Conservation (phyloP, 2,329 filamentous ascomycete genomes). For the Hypoxylon sp. region DNA sequence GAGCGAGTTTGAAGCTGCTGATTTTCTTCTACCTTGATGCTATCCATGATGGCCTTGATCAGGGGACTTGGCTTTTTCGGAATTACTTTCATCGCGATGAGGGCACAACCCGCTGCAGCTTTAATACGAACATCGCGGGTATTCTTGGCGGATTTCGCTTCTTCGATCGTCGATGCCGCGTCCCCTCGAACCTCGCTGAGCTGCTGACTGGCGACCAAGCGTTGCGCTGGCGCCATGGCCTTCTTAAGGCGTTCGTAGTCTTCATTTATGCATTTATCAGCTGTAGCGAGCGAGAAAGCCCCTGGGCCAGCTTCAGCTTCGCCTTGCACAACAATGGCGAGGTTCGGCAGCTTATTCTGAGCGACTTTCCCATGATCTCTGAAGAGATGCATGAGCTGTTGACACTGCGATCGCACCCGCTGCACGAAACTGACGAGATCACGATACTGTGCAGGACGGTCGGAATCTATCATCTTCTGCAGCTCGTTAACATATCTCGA, state of each 20-base stretch:
- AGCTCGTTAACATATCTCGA: constrained; percentile 71
- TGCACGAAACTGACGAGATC: constrained; percentile 92
- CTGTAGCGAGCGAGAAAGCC: constrained; percentile 87
- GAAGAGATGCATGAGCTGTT: constrained; percentile 89
- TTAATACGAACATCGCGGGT: constrained; percentile 85
- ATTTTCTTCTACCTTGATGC: constrained; percentile 94
- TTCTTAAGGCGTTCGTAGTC: constrained; percentile 92
- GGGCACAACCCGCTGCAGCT: constrained; percentile 84
- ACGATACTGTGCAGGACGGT: constrained; percentile 83
- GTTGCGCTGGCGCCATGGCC: constrained; percentile 85
- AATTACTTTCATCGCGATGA: constrained; percentile 85
- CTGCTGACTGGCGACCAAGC: constrained; percentile 81
- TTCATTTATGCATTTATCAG: constrained; percentile 83
- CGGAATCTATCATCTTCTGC: constrained; percentile 79
- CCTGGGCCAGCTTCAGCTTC: constrained; percentile 90
- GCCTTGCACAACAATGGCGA: constrained; percentile 93
- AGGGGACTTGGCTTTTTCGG: constrained; percentile 93
- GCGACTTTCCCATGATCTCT: constrained; percentile 87
- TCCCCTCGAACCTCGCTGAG: constrained; percentile 79
- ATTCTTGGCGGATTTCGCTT: constrained; percentile 81
- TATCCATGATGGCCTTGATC: constrained; percentile 99
- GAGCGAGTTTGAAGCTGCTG: constrained; percentile 86
- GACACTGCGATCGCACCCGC: constrained; percentile 88
- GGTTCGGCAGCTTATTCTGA: constrained; percentile 74
- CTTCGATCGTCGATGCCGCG: constrained; percentile 76